Percentiles rank a stretch among this genome's conserved stretches.
These are phyloP conservation scores for Plasmodium fragile DNA, from an alignment of 169 alveolate species.

Conservation along the genomic window DNA sequence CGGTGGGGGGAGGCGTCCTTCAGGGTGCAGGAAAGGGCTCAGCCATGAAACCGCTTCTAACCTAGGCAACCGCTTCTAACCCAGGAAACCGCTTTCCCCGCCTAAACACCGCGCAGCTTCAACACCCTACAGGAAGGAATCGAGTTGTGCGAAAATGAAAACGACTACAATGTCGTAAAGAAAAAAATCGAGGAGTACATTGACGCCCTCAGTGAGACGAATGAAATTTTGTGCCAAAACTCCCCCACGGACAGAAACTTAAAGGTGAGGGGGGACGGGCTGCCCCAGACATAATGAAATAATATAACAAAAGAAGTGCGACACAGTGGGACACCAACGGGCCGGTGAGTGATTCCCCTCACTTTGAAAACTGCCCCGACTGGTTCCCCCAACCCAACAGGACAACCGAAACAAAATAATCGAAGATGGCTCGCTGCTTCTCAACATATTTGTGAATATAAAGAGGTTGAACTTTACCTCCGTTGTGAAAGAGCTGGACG, in stretches of 20 bases:
- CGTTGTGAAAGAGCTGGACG: conserved; percentile 24
- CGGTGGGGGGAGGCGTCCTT: too few relatives aligned
- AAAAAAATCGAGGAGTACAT: conserved; percentile 40
- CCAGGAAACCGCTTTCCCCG: not conserved
- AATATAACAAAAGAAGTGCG: not conserved
- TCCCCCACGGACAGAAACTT: conserved; percentile 58
- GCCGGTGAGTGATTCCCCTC: not conserved
- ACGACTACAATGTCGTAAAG: conserved; percentile 13
- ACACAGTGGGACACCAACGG: not conserved
- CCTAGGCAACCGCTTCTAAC: not conserved
- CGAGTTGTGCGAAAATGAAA: conserved; percentile 65
- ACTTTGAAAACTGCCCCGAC: not conserved
- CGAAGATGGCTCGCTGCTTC: conserved; percentile 39
- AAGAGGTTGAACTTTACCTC: conserved; percentile 38
- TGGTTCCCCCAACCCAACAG: not conserved
- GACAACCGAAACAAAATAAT: conserved; percentile 66
- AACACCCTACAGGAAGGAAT: conserved; percentile 57
- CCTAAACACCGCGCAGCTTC: conserved; percentile 4
- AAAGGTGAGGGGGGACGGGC: conserved; percentile 8
- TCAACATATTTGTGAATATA: conserved; percentile 40
- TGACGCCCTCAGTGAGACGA: conserved; percentile 53
- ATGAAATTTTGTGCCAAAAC: conserved; percentile 62
- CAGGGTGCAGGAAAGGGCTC: not conserved
- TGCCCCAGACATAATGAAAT: not conserved
- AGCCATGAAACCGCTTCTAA: too few relatives aligned